phyloP scores from a whole-genome alignment of 2,329 filamentous ascomycete genomes.

The Emmonsiellopsis sp. region DNA sequence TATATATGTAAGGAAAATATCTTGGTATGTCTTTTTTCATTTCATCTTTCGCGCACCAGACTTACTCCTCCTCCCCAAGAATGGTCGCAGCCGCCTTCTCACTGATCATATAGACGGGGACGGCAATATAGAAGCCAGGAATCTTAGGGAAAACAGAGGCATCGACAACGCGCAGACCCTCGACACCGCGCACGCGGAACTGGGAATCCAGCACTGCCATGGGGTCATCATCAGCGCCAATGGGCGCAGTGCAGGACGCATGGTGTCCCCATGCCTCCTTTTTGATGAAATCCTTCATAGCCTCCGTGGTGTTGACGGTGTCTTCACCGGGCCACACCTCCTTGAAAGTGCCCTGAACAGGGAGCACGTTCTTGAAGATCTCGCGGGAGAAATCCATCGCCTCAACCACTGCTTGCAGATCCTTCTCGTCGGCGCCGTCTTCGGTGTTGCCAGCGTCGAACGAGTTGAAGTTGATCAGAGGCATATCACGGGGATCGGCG shows the following conservation, averaged over 20 bases:
- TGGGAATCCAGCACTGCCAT: conserved; percentile 44
- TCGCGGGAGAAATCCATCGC: conserved; percentile 45
- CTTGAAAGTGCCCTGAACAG: conserved; percentile 35
- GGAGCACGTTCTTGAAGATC: conserved; percentile 34
- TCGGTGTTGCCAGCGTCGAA: conserved; percentile 40
- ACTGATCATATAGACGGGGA: conserved; percentile 44
- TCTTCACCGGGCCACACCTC: conserved; percentile 36
- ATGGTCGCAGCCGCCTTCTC: conserved; percentile 54
- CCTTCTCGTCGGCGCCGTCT: conserved; percentile 38
- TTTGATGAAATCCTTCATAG: conserved; percentile 41
- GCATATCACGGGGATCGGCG: conserved; percentile 54
- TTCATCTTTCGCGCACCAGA: not conserved
- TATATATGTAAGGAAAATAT: too few species aligned
- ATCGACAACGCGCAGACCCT: conserved; percentile 50
- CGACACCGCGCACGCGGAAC: conserved; percentile 46
- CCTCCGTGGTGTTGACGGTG: conserved; percentile 30
- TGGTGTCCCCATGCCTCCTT: conserved; percentile 51
- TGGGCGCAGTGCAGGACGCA: conserved; percentile 46
- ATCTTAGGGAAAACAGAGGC: conserved; percentile 46
- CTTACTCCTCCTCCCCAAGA: conserved; percentile 6
- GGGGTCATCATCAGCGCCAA: conserved; percentile 46
- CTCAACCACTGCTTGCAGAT: conserved; percentile 47
- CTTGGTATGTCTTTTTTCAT: too few species aligned
- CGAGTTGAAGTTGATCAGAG: conserved; percentile 55
- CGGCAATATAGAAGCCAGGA: conserved; percentile 42